Base-by-base conservation (phyloP, 2,329 filamentous ascomycete genomes). In the Arthroderma uncinatum region DNA sequence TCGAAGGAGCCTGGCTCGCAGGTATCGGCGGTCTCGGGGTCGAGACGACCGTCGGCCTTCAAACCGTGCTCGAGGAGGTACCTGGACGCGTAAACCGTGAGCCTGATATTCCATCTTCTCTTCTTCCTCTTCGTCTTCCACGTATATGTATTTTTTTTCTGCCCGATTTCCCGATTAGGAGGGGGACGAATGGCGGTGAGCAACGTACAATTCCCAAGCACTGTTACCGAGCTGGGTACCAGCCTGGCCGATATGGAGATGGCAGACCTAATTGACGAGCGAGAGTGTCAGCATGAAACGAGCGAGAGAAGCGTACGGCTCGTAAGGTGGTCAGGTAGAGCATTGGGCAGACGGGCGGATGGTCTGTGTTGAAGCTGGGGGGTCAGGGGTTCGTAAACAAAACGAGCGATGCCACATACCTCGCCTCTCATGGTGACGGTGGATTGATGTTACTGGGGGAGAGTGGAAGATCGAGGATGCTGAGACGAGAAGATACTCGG, bases 231-330 rank as follows among this genome's bases (percentile, higher is more conserved):
- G 79, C 76, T 85, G 82, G 57, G 76, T 78, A 70, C 82, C 82
- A 71, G 82, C 82, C 74, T 85, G 82, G 71, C 82, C 82, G 70
- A 85, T 82, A 70, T 85, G 82, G 65, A 85, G 73, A 72, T 85
- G 82, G 68, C 79, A 80, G 70, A 85, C 79, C 82, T 85, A 63
- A 55, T 39, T 55, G 4, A 47, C 54, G 57, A 54, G 30, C 16
- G 37, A 30, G 30, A 34, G 23, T 42, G n/a, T n/a, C 36, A 54
- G 60, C 58, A 59, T 60, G 62, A 56, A 58, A 53, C 25, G 47
- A 47, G 34, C 16, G 36, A 8, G 53, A 44, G 52, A 44, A 28
- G 21, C 16, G 19, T 28, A 25, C 21, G 10, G 19, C 12, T 21
- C 50, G n/a, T n/a, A n/a, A n/a, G n/a, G n/a, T n/a, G 8, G 40